phyloP scores from a whole-genome alignment of 768 basidiomycete genomes.

The Lentinus tigrinus region DNA sequence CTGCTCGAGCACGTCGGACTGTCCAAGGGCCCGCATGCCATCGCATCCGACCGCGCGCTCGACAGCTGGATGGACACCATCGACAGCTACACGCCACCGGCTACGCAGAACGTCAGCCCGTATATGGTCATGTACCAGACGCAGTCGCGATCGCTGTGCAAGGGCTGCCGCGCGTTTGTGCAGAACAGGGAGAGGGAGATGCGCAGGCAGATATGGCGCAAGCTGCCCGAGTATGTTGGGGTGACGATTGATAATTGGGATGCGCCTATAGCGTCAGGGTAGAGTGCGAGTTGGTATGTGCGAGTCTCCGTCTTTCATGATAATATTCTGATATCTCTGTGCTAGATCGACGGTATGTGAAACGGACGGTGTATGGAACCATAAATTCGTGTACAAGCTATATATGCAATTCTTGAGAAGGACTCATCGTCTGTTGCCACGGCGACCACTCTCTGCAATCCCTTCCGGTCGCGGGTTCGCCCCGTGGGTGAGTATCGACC shows the following conservation, averaged over 20 bases:
- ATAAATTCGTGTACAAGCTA: too few species aligned
- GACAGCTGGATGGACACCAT: constrained; percentile 1
- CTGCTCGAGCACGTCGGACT: neutral
- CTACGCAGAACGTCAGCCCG: neutral
- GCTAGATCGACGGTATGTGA: too few species aligned
- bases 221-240: neutral
- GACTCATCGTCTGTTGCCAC: too few species aligned
- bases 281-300: too few species aligned
- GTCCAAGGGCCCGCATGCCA: neutral
- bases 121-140: neutral
- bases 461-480: too few species aligned
- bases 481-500: too few species aligned
- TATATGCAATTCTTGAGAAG: too few species aligned
- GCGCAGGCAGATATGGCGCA: constrained; percentile 1
- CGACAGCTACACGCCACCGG: neutral
- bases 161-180: neutral
- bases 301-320: too few species aligned
- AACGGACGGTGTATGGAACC: too few species aligned
- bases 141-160: neutral
- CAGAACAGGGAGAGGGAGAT: neutral
- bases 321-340: too few species aligned
- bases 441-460: too few species aligned
- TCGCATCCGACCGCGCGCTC: neutral
- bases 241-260: neutral
- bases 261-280: neutral